Evolutionary conservation across 768 basidiomycete species (phyloP).

Genomic region (Pulveroboletus ravenelii): DNA sequence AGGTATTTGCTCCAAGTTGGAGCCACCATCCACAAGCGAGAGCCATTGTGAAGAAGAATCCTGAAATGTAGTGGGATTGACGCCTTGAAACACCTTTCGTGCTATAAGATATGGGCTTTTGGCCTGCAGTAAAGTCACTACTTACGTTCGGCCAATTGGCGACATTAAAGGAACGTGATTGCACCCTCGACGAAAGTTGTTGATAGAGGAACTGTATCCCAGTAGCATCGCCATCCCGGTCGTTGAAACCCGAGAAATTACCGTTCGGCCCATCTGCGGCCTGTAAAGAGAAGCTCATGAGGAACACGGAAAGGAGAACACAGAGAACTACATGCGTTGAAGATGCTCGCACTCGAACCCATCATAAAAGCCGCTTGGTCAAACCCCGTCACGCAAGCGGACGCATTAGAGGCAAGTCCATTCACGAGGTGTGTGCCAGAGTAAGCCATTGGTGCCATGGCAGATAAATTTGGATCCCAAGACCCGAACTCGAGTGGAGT

Average conservation of each 20-base stretch:
- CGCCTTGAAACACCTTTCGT: constrained; percentile 45
- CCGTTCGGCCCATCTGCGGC: constrained; percentile 40
- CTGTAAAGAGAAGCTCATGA: constrained; percentile 35
- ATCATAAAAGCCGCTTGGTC: constrained; percentile 73
- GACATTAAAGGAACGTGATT: constrained; percentile 52
- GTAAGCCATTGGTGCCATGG: constrained; percentile 56
- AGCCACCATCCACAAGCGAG: constrained; percentile 66
- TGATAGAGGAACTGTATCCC: constrained; percentile 46
- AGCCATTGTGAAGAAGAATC: constrained; percentile 51
- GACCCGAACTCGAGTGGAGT: constrained; percentile 67
- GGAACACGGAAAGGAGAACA: not conserved
- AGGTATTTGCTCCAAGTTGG: constrained; percentile 68
- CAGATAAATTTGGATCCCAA: constrained; percentile 67
- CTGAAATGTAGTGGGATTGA: constrained; percentile 46
- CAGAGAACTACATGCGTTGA: constrained; percentile 42
- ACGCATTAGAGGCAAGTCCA: constrained; percentile 49
- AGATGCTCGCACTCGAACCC: constrained; percentile 68
- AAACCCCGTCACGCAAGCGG: constrained; percentile 67
- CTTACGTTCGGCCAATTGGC: constrained; percentile 63
- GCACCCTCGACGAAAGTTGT: constrained; percentile 41
- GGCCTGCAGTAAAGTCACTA: not conserved
- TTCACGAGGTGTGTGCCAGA: constrained; percentile 61
- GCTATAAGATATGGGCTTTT: not conserved
- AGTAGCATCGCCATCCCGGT: too few relatives aligned
- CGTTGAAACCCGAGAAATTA: constrained; percentile 26